Percentiles rank a stretch among this genome's conserved stretches.
Conservation (phyloP, 2,329 filamentous ascomycete species). For the Hypoxylon sp. region DNA sequence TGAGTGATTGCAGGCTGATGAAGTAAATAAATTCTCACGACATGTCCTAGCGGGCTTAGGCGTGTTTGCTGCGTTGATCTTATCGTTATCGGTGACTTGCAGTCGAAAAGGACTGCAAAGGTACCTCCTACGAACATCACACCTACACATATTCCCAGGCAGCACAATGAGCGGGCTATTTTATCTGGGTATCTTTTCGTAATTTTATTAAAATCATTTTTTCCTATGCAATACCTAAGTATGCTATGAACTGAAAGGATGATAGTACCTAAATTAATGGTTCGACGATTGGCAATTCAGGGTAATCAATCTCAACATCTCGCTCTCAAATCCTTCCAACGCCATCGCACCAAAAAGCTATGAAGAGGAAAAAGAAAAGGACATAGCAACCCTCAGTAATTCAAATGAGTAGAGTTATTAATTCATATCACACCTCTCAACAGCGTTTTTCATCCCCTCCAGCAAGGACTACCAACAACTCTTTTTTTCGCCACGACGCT, state of each 20-base stretch:
- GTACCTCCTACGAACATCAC: no score
- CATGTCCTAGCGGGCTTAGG: background rate
- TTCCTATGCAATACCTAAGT: background rate
- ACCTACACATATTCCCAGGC: background rate
- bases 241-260: background rate
- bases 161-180: background rate
- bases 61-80: background rate
- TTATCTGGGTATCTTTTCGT: background rate
- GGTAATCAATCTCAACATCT: conserved; percentile 1
- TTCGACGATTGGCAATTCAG: background rate
- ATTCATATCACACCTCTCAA: background rate
- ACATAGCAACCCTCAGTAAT: conserved; percentile 2
- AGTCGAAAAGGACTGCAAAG: background rate
- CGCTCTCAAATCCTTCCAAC: conserved; percentile 20
- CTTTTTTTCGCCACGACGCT: conserved; percentile 1
- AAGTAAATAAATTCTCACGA: background rate
- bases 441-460: background rate
- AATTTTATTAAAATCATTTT: conserved; percentile 4
- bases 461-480: background rate
- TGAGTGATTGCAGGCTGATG: background rate
- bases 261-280: conserved; percentile 1
- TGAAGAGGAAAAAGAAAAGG: conserved; percentile 18
- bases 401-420: conserved; percentile 23
- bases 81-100: conserved; percentile 13
- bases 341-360: conserved; percentile 17